Evolutionary conservation across 768 basidiomycete genomes (phyloP), one percentile per base, ranked within the genome.

Genomic region (Gelatoporia subvermispora): DNA sequence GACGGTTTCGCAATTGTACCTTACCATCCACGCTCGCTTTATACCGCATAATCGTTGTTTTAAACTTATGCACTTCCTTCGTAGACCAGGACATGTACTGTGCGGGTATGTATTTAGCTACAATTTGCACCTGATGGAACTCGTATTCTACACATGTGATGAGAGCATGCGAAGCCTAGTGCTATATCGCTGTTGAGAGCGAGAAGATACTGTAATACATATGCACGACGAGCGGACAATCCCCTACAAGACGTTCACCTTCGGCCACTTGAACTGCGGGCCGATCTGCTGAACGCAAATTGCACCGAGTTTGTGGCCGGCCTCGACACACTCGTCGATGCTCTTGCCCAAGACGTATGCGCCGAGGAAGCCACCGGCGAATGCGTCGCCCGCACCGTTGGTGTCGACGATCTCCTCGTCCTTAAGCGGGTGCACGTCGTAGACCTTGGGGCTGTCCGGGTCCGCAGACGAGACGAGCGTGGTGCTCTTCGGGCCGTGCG

Each of bases 381-480:
- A 98, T 37, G 91, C 92, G 65, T 99, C 95, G 37, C 96, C 96
- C 18, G 96, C 96, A 44, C 91, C 96, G 68, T 99, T 99, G 41
- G 96, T 98, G 66, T 99, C 96, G 50, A 96, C 85, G 56, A 96
- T 93, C 66, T 84, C 59, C 35, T 72, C 76, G 46, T 76, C 74
- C 40, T 62, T 57, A 50, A 95, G 70, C 35, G 75, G 69, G 45
- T 71, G 63, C 43, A 95, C 90, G 3, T 71, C 49, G 66, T 72
- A 85, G 15, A 71, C 59, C 69, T 82, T 81, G 31, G 78, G 72
- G 42, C 68, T 70, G 17, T 81, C 77, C 2, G 77, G 71, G 11
- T 77, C 72, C 37, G 69, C 71, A 7, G 82, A 75, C 11, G 77
- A 73, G 23, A 93, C 91, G 45, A 93, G 72, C 25, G 90, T 63